These are phyloP conservation scores for Gnaphalium uliginosum DNA, from an alignment of 129 eudicot species.

Conservation along the genomic window DNA sequence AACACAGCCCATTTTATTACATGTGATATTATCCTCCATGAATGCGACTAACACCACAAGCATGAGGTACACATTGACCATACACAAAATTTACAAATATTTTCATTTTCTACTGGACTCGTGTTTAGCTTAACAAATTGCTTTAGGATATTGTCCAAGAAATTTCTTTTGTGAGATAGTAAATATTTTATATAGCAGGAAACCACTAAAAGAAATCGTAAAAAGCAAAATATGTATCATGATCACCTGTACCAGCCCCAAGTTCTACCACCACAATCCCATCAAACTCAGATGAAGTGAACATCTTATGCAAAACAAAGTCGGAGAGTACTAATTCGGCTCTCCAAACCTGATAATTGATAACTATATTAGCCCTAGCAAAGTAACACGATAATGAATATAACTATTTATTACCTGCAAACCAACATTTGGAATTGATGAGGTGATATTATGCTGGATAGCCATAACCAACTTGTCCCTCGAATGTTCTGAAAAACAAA, in stretches of 20 bases:
- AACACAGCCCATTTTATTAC: neutral
- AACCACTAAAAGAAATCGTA: neutral
- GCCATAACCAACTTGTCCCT: conserved; percentile 44
- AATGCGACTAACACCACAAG: neutral
- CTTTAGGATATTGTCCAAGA: neutral
- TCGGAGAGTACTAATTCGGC: conserved; percentile 90
- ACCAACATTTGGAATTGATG: conserved; percentile 88
- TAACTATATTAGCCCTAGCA: neutral
- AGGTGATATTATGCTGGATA: conserved; percentile 79
- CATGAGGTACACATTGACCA: neutral
- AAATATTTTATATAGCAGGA: neutral
- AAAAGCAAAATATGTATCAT: neutral
- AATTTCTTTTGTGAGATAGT: neutral
- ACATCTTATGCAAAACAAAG: conserved; percentile 80
- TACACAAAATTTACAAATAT: conserved; percentile 3
- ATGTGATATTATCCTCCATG: neutral
- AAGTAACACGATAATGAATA: neutral
- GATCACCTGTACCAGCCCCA: conserved; percentile 97
- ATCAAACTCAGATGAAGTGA: conserved; percentile 58
- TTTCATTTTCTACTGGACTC: neutral
- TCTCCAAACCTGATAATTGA: conserved; percentile 69
- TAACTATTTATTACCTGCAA: conserved; percentile 64
- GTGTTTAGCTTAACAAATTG: neutral
- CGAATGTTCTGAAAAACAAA: conserved; percentile 44
- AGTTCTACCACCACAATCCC: conserved; percentile 80